These are phyloP conservation scores for Polysphondylium violaceum DNA, from an alignment of 78 protist genomes.

Conservation along the genomic window DNA sequence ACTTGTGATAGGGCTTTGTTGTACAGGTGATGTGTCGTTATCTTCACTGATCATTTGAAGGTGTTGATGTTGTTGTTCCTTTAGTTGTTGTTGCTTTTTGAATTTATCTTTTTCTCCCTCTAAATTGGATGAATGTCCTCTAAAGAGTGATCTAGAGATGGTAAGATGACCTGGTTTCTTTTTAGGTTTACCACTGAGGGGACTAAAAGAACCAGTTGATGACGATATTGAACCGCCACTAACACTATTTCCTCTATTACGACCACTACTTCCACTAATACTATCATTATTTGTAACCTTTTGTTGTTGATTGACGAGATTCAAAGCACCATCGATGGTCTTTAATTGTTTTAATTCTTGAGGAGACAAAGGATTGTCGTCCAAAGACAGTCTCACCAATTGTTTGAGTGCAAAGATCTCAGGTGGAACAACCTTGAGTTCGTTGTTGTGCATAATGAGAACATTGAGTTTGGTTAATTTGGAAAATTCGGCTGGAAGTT, in stretches of 20 bases:
- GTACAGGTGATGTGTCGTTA: background rate
- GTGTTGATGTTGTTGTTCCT: no score
- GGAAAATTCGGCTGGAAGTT: constrained; percentile 7
- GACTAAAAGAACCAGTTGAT: background rate
- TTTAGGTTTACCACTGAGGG: background rate
- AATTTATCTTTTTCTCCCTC: constrained; percentile 11
- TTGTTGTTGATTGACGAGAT: background rate
- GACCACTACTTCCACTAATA: background rate
- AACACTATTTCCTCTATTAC: background rate
- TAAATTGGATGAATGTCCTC: constrained; percentile 47
- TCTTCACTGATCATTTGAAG: background rate
- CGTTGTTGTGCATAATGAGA: constrained; percentile 45
- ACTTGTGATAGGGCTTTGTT: constrained; percentile 11
- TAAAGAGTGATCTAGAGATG: constrained; percentile 11
- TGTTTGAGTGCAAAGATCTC: constrained; percentile 1
- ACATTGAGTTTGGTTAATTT: constrained; percentile 28
- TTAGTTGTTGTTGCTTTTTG: constrained; percentile 6
- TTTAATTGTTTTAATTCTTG: constrained; percentile 19
- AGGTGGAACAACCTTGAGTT: constrained; percentile 15
- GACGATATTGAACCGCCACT: background rate
- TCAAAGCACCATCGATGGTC: background rate
- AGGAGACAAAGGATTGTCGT: constrained; percentile 8
- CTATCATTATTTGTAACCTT: background rate
- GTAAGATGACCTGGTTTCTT: constrained; percentile 6
- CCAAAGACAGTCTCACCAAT: constrained; percentile 12